Evolutionary conservation across 768 basidiomycete species (phyloP).

Genomic region (Phylloporus rhodoxanthus): DNA sequence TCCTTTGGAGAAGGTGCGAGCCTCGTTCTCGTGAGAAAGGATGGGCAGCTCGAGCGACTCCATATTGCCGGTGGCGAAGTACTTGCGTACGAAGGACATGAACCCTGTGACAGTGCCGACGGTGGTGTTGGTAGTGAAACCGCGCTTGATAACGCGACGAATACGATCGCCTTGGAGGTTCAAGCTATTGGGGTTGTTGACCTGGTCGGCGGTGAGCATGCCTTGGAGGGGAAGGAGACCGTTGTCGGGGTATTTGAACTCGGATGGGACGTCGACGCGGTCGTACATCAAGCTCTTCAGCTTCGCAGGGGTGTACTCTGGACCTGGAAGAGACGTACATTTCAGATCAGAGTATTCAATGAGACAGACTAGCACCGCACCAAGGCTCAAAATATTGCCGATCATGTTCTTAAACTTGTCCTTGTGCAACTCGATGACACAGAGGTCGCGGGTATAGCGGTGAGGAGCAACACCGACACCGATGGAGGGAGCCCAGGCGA

Average conservation of each 20-base stretch:
- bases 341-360: neutral
- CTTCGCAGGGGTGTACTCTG: neutral
- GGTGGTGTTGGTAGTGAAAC: neutral
- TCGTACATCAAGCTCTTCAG: neutral
- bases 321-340: neutral
- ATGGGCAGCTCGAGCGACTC: neutral
- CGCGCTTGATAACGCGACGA: neutral
- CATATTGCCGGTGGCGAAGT: neutral
- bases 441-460: neutral
- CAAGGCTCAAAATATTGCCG: neutral
- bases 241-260: neutral
- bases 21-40: neutral
- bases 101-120: neutral
- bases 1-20: neutral
- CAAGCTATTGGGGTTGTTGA: too few relatives aligned
- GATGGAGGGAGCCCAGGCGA: neutral
- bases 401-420: neutral
- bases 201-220: too few relatives aligned
- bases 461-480: neutral
- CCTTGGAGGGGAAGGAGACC: neutral
- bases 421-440: neutral
- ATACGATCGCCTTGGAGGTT: too few relatives aligned
- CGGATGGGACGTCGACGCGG: neutral
- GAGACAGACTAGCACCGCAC: neutral
- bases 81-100: neutral